Percentiles rank a stretch among this genome's conserved stretches.
phyloP scores from a whole-genome alignment of 768 basidiomycete genomes.

The Lactarius vividus region DNA sequence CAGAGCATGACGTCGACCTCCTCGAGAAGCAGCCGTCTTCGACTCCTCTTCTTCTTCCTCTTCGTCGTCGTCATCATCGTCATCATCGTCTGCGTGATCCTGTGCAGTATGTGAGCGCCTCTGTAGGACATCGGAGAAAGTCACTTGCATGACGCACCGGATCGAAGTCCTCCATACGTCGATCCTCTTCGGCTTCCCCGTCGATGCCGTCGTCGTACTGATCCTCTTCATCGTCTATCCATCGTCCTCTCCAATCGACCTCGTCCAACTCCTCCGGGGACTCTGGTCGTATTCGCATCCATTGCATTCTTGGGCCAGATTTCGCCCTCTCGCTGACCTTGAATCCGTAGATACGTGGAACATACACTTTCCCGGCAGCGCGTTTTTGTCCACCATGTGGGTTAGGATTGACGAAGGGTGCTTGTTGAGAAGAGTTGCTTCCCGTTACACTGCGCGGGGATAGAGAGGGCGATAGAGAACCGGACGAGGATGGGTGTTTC shows the following conservation, averaged over 20 bases:
- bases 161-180: slow-evolving; percentile 86
- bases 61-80: slow-evolving; percentile 53
- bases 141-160: slow-evolving; percentile 53
- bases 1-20: slow-evolving; percentile 24
- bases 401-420: slow-evolving; percentile 83
- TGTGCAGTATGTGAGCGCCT: slow-evolving; percentile 12
- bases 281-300: slow-evolving; percentile 87
- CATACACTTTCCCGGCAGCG: slow-evolving; percentile 82
- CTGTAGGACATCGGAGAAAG: slow-evolving; percentile 6
- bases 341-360: slow-evolving; percentile 95
- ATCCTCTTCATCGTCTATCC: slow-evolving; percentile 79
- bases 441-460: slow-evolving; percentile 53
- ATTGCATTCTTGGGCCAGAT: slow-evolving; percentile 95
- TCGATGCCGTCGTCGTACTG: slow-evolving; percentile 55
- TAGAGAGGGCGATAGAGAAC: slow-evolving; percentile 50
- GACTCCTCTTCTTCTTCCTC: slow-evolving; percentile 48
- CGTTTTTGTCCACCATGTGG: slow-evolving; percentile 86
- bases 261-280: slow-evolving; percentile 74
- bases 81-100: slow-evolving; percentile 45
- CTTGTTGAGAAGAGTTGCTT: slow-evolving; percentile 43
- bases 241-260: slow-evolving; percentile 89
- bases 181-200: slow-evolving; percentile 47
- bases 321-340: slow-evolving; percentile 94
- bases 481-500: slow-evolving; percentile 58
- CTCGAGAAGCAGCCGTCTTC: slow-evolving; percentile 25